phyloP scores from a whole-genome alignment of 352 stramenopile species.

The Aphanomyces astaci region DNA sequence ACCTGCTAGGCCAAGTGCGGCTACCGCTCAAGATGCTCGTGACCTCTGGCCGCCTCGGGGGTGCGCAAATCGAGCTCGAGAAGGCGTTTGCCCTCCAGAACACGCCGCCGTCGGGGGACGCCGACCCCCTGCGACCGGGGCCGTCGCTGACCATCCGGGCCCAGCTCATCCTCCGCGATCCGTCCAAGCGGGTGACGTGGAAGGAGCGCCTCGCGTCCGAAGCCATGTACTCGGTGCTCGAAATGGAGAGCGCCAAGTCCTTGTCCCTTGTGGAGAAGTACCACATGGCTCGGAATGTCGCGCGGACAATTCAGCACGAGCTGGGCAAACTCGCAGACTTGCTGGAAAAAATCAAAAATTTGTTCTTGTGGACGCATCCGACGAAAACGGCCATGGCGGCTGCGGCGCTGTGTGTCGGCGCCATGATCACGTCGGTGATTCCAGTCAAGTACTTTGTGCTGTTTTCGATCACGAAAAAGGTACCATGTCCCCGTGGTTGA shows the following conservation, averaged over 20 bases:
- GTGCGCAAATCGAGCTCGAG: conserved; percentile 28
- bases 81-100: conserved; percentile 24
- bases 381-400: conserved; percentile 31
- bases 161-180: conserved; percentile 30
- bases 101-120: not conserved
- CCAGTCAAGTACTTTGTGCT: conserved; percentile 29
- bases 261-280: conserved; percentile 37
- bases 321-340: conserved; percentile 30
- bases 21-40: conserved; percentile 29
- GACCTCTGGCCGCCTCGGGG: conserved; percentile 24
- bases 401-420: conserved; percentile 1
- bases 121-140: not conserved
- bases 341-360: conserved; percentile 32
- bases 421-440: conserved; percentile 26
- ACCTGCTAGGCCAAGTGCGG: conserved; percentile 28
- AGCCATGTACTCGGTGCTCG: conserved; percentile 30
- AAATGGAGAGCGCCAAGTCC: conserved; percentile 34
- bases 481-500: conserved; percentile 7
- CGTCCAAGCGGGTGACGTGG: conserved; percentile 25
- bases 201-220: conserved; percentile 32
- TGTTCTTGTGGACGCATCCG: conserved; percentile 37
- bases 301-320: conserved; percentile 34
- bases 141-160: conserved; percentile 27
- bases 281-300: conserved; percentile 37
- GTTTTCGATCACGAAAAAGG: conserved; percentile 28